phyloP scores from a whole-genome alignment of 2,329 filamentous ascomycete genomes.

The Metarhizium robertsii region DNA sequence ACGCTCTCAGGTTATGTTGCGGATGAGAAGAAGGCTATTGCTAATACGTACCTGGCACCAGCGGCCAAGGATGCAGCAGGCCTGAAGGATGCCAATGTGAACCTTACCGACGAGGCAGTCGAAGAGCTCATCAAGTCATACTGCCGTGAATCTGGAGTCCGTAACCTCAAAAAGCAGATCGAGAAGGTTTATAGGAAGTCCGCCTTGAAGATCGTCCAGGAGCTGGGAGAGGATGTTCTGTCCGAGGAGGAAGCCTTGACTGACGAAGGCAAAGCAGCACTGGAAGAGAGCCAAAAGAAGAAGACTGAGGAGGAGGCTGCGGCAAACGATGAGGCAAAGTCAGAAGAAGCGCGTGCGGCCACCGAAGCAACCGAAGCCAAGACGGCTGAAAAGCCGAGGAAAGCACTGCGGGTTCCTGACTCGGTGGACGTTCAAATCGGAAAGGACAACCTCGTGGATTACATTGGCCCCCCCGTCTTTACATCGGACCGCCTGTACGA shows the following conservation, averaged over 20 bases:
- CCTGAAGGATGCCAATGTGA: conserved; percentile 82
- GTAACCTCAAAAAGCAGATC: conserved; percentile 98
- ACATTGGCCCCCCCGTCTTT: conserved; percentile 91
- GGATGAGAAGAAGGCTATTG: conserved; percentile 98
- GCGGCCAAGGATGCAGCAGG: conserved; percentile 92
- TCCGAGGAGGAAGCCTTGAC: conserved; percentile 76
- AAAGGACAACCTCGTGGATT: conserved; percentile 89
- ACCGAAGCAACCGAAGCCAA: conserved; percentile 26
- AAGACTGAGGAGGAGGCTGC: conserved; percentile 52
- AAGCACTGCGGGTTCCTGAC: conserved; percentile 75
- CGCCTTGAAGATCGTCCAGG: conserved; percentile 92
- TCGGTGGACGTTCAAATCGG: conserved; percentile 76
- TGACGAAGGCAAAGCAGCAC: conserved; percentile 71
- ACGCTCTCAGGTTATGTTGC: conserved; percentile 92
- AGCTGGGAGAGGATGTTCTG: conserved; percentile 76
- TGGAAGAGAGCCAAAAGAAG: conserved; percentile 56
- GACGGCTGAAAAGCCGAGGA: conserved; percentile 58
- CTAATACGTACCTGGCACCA: conserved; percentile 83
- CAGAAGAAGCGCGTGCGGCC: conserved; percentile 14
- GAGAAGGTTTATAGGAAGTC: conserved; percentile 98
- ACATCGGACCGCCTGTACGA: conserved; percentile 95
- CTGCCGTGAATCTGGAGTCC: conserved; percentile 91
- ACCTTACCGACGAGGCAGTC: conserved; percentile 77
- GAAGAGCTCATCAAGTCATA: conserved; percentile 98
- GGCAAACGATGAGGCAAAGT: conserved; percentile 16